phyloP scores from a whole-genome alignment of 202 grass and related monocot genomes.

The Zoysia matrella region DNA sequence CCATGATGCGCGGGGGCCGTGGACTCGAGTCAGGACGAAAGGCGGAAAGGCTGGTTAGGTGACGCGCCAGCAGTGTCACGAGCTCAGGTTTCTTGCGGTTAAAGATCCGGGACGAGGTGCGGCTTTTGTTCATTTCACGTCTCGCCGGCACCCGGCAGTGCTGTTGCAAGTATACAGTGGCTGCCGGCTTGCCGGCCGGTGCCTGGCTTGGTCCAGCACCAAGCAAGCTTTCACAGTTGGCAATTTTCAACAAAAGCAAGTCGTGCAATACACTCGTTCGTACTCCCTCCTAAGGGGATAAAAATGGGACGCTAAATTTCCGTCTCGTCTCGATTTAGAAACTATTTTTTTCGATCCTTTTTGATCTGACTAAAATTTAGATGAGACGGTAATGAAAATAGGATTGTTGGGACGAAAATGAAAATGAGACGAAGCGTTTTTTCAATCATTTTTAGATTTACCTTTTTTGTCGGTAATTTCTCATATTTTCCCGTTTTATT shows the following conservation, averaged over 20 bases:
- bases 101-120: conserved; percentile 29
- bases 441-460: too few relatives aligned
- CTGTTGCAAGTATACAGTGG: neutral
- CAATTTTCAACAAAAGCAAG: neutral
- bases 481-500: too few relatives aligned
- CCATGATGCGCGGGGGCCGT: neutral
- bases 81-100: neutral
- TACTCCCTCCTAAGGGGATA: too few relatives aligned
- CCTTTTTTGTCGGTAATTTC: too few relatives aligned
- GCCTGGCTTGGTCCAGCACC: neutral
- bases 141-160: neutral
- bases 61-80: neutral
- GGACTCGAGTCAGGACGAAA: neutral
- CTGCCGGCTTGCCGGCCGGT: conserved; percentile 20
- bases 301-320: too few relatives aligned
- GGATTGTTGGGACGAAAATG: too few relatives aligned
- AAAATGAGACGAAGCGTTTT: too few relatives aligned
- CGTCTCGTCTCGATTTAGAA: too few relatives aligned
- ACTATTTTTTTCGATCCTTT: too few relatives aligned
- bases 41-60: conserved; percentile 18
- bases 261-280: too few relatives aligned
- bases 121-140: conserved; percentile 20
- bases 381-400: too few relatives aligned
- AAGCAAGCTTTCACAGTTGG: neutral
- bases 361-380: too few relatives aligned